phyloP scores from a whole-genome alignment of 2,329 filamentous ascomycete species.

The Penicillium glabrum region DNA sequence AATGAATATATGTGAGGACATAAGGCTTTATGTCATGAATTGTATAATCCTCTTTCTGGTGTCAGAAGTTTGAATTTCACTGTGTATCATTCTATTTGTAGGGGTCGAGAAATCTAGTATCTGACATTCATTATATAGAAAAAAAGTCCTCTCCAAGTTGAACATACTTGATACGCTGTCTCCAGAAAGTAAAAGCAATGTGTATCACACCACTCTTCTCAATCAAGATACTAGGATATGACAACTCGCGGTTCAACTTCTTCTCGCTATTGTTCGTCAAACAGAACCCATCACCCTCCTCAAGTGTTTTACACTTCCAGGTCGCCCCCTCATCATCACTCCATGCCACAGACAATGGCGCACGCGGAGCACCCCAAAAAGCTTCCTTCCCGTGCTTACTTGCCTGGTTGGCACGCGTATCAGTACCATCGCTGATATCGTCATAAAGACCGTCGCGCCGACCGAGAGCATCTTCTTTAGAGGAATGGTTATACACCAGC shows the following conservation, averaged over 20 bases:
- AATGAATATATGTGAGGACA: background rate
- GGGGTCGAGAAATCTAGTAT: background rate
- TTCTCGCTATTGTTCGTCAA: conserved; percentile 47
- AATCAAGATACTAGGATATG: conserved; percentile 46
- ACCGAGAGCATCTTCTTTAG: conserved; percentile 29
- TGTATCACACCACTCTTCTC: conserved; percentile 28
- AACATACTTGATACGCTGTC: conserved; percentile 46
- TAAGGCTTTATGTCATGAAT: background rate
- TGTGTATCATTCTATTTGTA: too few relatives aligned
- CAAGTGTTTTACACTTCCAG: conserved; percentile 42
- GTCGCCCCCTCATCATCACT: conserved; percentile 37
- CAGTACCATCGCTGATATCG: conserved; percentile 44
- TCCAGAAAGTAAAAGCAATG: conserved; percentile 46
- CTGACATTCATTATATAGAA: background rate
- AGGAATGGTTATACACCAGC: conserved; percentile 45
- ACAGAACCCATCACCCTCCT: conserved; percentile 49
- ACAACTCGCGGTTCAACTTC: conserved; percentile 45
- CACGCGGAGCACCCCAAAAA: conserved; percentile 46
- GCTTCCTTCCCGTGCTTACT: conserved; percentile 38
- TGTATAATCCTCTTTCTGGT: too few relatives aligned
- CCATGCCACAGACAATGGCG: conserved; percentile 24
- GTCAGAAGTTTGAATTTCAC: too few relatives aligned
- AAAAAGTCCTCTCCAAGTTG: conserved; percentile 22
- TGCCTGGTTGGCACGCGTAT: conserved; percentile 42
- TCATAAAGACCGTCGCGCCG: conserved; percentile 46